Percentiles rank a stretch among this genome's conserved stretches.
These are phyloP conservation scores for Infundibulicybe gibba DNA, from an alignment of 768 basidiomycete species.

Conservation along the genomic window DNA sequence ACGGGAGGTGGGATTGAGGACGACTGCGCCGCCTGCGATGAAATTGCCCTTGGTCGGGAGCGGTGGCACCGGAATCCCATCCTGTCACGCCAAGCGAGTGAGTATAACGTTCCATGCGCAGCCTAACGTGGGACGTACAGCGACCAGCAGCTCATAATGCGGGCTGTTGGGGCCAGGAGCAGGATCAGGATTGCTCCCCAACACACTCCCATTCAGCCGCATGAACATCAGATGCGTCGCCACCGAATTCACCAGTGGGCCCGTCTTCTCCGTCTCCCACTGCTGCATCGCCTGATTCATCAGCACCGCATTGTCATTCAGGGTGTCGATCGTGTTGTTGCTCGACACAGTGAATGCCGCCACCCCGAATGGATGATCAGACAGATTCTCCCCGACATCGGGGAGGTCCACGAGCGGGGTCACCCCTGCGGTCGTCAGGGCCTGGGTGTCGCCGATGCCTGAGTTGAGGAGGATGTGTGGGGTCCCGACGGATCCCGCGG, in stretches of 20 bases:
- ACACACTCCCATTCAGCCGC: conserved; percentile 16
- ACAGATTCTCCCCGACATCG: conserved; percentile 26
- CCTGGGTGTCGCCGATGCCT: conserved; percentile 24
- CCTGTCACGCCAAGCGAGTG: not conserved
- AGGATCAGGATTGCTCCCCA: conserved; percentile 15
- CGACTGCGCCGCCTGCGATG: conserved; percentile 3
- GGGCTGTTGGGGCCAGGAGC: conserved; percentile 20
- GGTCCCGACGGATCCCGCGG: conserved; percentile 31
- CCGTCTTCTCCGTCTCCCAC: conserved; percentile 14
- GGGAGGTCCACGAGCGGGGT: conserved; percentile 20
- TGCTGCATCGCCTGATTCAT: conserved; percentile 5
- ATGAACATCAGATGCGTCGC: conserved; percentile 17
- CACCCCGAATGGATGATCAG: conserved; percentile 20
- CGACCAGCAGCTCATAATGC: conserved; percentile 25
- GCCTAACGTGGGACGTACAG: conserved; percentile 14
- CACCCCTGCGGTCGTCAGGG: conserved; percentile 17
- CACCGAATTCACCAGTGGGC: conserved; percentile 12
- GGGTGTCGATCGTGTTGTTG: conserved; percentile 18
- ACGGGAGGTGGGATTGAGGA: conserved; percentile 13
- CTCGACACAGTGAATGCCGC: too few relatives aligned
- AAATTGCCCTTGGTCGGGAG: conserved; percentile 11
- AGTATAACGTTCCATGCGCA: not conserved
- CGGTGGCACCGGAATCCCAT: not conserved
- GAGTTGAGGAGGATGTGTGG: conserved; percentile 30
- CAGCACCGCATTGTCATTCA: conserved; percentile 9